phyloP scores from a whole-genome alignment of 331 rosid species.

The Pyrus hybrid region DNA sequence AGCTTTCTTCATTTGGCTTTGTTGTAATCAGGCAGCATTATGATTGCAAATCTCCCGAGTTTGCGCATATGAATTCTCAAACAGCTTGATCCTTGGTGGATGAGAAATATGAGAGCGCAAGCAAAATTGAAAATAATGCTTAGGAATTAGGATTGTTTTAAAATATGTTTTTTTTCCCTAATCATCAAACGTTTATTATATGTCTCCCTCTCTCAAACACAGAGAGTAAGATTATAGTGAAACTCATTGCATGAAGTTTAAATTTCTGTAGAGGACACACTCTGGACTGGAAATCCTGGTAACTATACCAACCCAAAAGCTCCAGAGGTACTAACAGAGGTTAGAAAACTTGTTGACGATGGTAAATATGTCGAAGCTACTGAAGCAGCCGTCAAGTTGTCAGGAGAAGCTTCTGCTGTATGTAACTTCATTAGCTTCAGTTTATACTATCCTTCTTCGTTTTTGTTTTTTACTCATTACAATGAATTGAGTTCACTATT shows the following conservation, averaged over 20 bases:
- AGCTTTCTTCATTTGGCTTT: background rate
- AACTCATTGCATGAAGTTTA: background rate
- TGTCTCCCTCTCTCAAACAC: too few species aligned
- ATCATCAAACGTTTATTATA: background rate
- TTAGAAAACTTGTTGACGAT: constrained; percentile 74
- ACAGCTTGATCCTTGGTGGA: background rate
- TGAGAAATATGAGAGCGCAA: background rate
- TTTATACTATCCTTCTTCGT: background rate
- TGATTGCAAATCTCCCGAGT: background rate
- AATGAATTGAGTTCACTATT: too few species aligned
- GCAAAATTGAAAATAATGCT: background rate
- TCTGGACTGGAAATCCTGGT: constrained; percentile 88
- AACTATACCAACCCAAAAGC: constrained; percentile 66
- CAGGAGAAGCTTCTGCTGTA: constrained; percentile 71
- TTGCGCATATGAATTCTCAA: background rate
- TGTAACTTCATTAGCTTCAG: constrained; percentile 10
- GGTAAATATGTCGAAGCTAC: constrained; percentile 73
- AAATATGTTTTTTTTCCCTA: background rate
- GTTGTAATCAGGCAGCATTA: background rate
- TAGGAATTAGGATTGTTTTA: background rate
- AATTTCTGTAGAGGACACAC: constrained; percentile 68
- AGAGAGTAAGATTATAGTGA: background rate
- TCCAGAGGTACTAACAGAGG: constrained; percentile 57
- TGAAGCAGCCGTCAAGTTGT: constrained; percentile 56
- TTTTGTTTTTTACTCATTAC: too few species aligned